Base-by-base conservation (phyloP, 352 stramenopile genomes). In the Phytophthora nicotianae region DNA sequence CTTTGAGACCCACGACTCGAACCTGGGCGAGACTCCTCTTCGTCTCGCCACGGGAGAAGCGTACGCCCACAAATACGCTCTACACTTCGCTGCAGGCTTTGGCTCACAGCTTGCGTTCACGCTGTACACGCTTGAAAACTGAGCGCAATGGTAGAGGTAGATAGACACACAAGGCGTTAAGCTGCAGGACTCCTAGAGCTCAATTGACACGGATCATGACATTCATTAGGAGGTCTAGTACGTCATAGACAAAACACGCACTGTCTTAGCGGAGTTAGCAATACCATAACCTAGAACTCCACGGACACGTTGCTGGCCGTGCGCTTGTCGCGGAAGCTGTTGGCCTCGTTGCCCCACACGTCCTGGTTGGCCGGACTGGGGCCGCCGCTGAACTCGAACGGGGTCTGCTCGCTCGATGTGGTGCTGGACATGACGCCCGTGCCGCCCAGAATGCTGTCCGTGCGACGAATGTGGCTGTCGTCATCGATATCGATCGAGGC, bases 1-100 rank as follows among this genome's bases (percentile, higher is more conserved):
- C 65, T 98, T 97, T 54, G 69, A 86, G 16, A 60, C 83, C 8
- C 89, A 91, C 51, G 93, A 98, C 67, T 65, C 90, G 9, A 77
- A 88, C 53, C 52, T 93, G 24, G 72, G 78, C 50, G 35, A 62
- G n/a, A 59, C 49, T 52, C 70, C 68, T 43, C 70, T 95, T 23
- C 78, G 72, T 6, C 68, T 97, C 11, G 72, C 86, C 2, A 47
- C 62, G 4, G 88, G 86, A 35, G 85, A 83, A 13, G 46, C 46
- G 2, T 89, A 98, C 61, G 57, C 74, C 8, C 81, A 93, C 70
- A 91, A 91, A 66, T 99, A 98, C 65, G 95, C 96, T 7, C 77
- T 99, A 27, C 92, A 95, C 40, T 99, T 98, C 65, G 95, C 95
- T 47, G 96, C 96, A 27, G 96, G 97, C 42, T 99, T 99, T 74